Conservation (phyloP, 495 filamentous ascomycete genomes). For the Aspergillus olivimuriae region DNA sequence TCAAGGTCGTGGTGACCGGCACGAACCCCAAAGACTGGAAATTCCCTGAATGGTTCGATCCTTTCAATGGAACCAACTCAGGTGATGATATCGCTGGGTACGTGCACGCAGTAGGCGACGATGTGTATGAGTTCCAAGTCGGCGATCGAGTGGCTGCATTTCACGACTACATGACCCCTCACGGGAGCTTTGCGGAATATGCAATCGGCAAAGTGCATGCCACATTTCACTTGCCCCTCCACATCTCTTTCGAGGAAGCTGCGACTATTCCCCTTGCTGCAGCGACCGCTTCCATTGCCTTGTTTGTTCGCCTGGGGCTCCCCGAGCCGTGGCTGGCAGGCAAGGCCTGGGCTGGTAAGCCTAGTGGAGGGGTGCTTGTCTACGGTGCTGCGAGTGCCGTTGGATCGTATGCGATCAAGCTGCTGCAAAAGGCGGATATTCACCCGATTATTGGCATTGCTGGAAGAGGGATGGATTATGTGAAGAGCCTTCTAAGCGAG, state of each 20-base stretch:
- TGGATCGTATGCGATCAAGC: conserved; percentile 61
- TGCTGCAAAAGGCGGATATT: conserved; percentile 60
- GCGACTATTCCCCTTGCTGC: conserved; percentile 67
- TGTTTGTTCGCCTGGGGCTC: conserved; percentile 53
- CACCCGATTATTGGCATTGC: conserved; percentile 69
- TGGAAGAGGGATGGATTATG: conserved; percentile 49
- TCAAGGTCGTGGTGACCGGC: conserved; percentile 60
- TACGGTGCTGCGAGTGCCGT: conserved; percentile 65
- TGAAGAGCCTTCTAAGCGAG: conserved; percentile 53
- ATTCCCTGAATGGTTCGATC: conserved; percentile 10
- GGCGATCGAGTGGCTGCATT: conserved; percentile 70
- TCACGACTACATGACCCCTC: conserved; percentile 50
- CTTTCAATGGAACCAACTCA: conserved; percentile 41
- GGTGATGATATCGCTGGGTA: conserved; percentile 72
- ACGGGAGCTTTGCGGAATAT: conserved; percentile 67
- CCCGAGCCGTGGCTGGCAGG: conserved; percentile 55
- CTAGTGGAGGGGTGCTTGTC: conserved; percentile 45
- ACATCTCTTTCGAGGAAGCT: conserved; percentile 65
- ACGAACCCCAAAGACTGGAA: conserved; percentile 85
- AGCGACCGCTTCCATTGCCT: conserved; percentile 63
- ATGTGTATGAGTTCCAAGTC: conserved; percentile 54
- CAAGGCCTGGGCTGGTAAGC: no score
- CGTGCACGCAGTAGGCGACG: conserved; percentile 54
- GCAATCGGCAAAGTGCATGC: conserved; percentile 57
- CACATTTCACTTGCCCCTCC: conserved; percentile 62